Evolutionary conservation across 768 basidiomycete genomes (phyloP).

Genomic region (Tylopilus sp.): DNA sequence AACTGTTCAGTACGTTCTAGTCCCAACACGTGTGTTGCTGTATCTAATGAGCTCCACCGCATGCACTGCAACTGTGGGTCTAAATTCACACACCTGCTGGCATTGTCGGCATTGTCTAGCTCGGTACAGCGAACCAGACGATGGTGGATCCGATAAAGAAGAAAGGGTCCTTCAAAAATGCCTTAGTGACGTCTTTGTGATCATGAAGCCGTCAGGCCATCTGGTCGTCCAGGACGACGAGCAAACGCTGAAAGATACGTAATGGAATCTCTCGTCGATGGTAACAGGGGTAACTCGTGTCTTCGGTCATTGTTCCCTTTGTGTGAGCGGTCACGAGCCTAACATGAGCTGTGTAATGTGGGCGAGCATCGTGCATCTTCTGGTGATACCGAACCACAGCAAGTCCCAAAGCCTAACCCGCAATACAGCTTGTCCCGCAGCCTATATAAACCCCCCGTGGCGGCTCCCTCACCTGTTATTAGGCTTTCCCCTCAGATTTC

Average conservation of each 20-base stretch:
- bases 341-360: neutral
- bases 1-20: too few relatives aligned
- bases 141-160: slow-evolving; percentile 7
- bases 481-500: neutral
- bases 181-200: neutral
- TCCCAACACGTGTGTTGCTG: too few relatives aligned
- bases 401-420: neutral
- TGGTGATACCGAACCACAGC: slow-evolving; percentile 7
- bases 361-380: neutral
- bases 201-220: too few relatives aligned
- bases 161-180: neutral
- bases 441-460: slow-evolving; percentile 11
- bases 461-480: neutral
- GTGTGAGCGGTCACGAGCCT: neutral
- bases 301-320: neutral
- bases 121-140: too few relatives aligned
- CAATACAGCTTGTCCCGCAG: slow-evolving; percentile 1
- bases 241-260: neutral
- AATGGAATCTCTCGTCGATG: neutral
- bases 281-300: neutral
- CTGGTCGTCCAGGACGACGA: too few relatives aligned
- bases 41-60: too few relatives aligned
- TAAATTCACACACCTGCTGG: too few relatives aligned
- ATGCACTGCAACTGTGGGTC: too few relatives aligned
- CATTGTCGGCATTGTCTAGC: too few relatives aligned